Evolutionary conservation across 345 rosid species (phyloP).

Genomic region (Iberis pinnata): DNA sequence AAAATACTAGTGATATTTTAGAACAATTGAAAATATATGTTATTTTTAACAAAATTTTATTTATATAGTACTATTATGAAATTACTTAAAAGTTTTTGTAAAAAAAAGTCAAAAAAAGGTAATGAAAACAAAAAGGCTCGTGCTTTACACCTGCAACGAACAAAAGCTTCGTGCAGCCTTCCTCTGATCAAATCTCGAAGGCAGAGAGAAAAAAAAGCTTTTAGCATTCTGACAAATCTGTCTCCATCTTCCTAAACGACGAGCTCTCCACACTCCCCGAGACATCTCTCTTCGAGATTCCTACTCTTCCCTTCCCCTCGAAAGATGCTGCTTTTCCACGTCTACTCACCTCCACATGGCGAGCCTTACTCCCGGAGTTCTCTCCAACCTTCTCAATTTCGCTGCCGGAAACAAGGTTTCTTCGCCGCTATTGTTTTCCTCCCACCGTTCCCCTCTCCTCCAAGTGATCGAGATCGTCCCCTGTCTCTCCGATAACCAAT

Average conservation of each 20-base stretch:
- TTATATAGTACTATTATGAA: too few relatives aligned
- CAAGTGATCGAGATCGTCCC: constrained; percentile 51
- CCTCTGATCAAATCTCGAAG: constrained; percentile 32
- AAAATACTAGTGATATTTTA: too few relatives aligned
- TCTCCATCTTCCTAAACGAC: constrained; percentile 22
- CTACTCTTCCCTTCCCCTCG: constrained; percentile 8
- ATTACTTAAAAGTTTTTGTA: too few relatives aligned
- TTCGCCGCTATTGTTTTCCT: constrained; percentile 12
- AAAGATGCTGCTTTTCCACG: constrained; percentile 9
- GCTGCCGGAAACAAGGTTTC: constrained; percentile 31
- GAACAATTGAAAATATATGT: too few relatives aligned
- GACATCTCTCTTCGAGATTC: constrained; percentile 24
- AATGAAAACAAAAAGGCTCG: background rate
- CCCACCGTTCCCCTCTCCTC: constrained; percentile 42
- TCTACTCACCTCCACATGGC: constrained; percentile 30
- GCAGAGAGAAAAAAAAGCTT: constrained; percentile 5
- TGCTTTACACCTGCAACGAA: constrained; percentile 25
- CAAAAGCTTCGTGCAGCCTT: constrained; percentile 9
- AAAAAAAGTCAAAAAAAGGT: constrained; percentile 9
- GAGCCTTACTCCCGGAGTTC: constrained; percentile 43
- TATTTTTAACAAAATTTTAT: too few relatives aligned
- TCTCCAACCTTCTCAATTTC: constrained; percentile 37
- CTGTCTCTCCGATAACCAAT: constrained; percentile 38
- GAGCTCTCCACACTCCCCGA: constrained; percentile 28
- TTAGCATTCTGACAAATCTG: constrained; percentile 24